Base-by-base conservation (phyloP, 2,329 filamentous ascomycete species). In the Allantophomopsis cytisporea region DNA sequence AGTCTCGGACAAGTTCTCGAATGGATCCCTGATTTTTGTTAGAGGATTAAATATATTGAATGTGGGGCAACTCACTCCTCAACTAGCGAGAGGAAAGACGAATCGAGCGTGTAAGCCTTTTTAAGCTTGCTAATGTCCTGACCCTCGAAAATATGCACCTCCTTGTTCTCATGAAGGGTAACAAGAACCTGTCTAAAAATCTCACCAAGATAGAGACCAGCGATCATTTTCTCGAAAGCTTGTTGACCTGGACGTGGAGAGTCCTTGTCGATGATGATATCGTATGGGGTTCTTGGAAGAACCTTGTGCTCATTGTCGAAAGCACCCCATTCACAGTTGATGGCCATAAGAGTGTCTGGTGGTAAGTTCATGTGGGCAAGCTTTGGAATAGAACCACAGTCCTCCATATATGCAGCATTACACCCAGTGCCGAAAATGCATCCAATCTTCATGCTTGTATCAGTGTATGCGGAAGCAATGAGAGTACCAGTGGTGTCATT, bases 341-440 rank as follows among this genome's bases (percentile, higher is more conserved):
- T 94, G 39, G 86, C 87, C 71, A 95, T 93, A 36, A 81, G 86
- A 44, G 77, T 77, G 45, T 91, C 79, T 0, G 85, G 68, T 37
- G 87, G 83, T 31, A 96, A 73, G 54, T 93, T 91, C 69, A 94
- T 74, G 64, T 95, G 78, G 10, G 83, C 85, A 40, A 98, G 76
- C 70, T 98, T 98, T 47, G 88, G 89, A 47, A 98, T 86, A 11
- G 81, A 84, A 47, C 86, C 87, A 47, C 76, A 84, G 54, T 93
- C 65, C 63, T 98, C 91, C 83, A 98, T 94, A 66, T 98, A 98
- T 31, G 91, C 91, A 32, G 89, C 91, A 55, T 98, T 98, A 66
- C 91, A 95, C 43, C 91, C 91, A 11, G 91, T 98, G 52, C 91
- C 91, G 54, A 98, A 98, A 57, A 98, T 98, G 62, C 89, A 95